phyloP scores from a whole-genome alignment of 257 asterid genomes.

The Plantago elongata region DNA sequence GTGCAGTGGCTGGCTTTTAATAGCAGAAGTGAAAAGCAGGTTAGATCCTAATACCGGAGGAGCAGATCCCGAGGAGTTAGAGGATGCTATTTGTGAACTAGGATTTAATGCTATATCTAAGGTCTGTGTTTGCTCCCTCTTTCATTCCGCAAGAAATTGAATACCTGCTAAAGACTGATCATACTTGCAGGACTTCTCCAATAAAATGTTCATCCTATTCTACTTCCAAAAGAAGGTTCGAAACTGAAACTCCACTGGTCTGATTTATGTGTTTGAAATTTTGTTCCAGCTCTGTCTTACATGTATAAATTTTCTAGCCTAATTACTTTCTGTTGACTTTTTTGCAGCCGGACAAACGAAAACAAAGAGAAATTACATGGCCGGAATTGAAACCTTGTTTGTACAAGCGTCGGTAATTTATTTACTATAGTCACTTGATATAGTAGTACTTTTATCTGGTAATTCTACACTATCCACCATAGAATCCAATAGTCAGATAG shows the following conservation, averaged over 20 bases:
- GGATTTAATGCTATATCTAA: slow-evolving; percentile 60
- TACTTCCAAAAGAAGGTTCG: slow-evolving; percentile 76
- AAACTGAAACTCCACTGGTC: neutral
- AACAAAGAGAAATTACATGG: slow-evolving; percentile 47
- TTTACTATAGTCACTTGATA: neutral
- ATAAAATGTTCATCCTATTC: slow-evolving; percentile 80
- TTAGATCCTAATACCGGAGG: slow-evolving; percentile 86
- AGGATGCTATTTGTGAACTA: slow-evolving; percentile 62
- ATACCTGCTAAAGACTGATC: slow-evolving; percentile 17
- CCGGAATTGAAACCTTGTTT: slow-evolving; percentile 83
- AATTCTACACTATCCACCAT: neutral
- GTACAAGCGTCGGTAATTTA: slow-evolving; percentile 63
- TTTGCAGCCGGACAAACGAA: slow-evolving; percentile 45
- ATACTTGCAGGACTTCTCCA: slow-evolving; percentile 80
- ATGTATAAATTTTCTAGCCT: neutral
- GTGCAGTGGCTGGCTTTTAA: slow-evolving; percentile 92
- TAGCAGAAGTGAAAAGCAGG: slow-evolving; percentile 97
- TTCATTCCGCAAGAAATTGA: neutral
- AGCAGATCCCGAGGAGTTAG: slow-evolving; percentile 63
- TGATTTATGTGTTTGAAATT: neutral
- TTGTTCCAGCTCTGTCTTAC: neutral
- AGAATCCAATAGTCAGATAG: neutral
- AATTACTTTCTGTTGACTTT: slow-evolving; percentile 3
- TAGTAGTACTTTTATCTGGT: neutral
- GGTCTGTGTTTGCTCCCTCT: slow-evolving; percentile 35